Evolutionary conservation across 2,329 filamentous ascomycete genomes (phyloP), one percentile per base, ranked within the genome.

Genomic region (Nigrospora oryzae): DNA sequence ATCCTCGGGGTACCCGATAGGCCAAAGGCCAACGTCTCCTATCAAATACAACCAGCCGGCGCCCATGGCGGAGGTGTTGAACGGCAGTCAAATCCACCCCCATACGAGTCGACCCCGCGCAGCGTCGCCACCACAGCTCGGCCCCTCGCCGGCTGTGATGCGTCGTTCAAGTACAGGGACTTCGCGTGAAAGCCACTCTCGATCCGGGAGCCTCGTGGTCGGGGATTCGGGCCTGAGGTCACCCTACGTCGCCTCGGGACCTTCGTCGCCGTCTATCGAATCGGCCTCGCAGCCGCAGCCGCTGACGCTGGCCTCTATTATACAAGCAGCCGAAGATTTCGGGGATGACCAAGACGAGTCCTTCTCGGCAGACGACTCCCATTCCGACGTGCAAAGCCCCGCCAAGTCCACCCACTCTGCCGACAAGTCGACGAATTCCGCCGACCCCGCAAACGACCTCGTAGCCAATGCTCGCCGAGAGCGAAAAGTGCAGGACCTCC

Each of bases 401-500:
- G 73, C 74, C 15, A 86, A 76, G 61, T n/a, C n/a, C 11, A 28
- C 23, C 23, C 23, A 28, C 7, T 28, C 23, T 28, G 23, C 23
- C 5, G 23, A 28, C 23, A 28, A 28, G 23, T 72, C 71, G 40
- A 69, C 61, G 30, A 67, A 65, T 54, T 70, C 73, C 12, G 65
- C 77, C 14, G 80, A 84, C 45, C 73, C 80, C 8, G 69, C 85
- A 49, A 86, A 80, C 49, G 89, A 94, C 48, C 73, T 89, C 7
- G 89, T 93, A 11, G 79, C 85, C n/a, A 93, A 89, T 60, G 93
- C 93, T 13, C 80, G 93, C 30, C 79, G 89, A 33, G 93, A 97
- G 64, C 81, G 93, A 49, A 98, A 97, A 68, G 90, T 98, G 1
- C 79, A 97, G 53, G 93, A 98, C 61, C 71, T 98, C 6, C 89